These are phyloP conservation scores for Trypanosoma melophagium DNA, from an alignment of 208 protist species.

Conservation along the genomic window DNA sequence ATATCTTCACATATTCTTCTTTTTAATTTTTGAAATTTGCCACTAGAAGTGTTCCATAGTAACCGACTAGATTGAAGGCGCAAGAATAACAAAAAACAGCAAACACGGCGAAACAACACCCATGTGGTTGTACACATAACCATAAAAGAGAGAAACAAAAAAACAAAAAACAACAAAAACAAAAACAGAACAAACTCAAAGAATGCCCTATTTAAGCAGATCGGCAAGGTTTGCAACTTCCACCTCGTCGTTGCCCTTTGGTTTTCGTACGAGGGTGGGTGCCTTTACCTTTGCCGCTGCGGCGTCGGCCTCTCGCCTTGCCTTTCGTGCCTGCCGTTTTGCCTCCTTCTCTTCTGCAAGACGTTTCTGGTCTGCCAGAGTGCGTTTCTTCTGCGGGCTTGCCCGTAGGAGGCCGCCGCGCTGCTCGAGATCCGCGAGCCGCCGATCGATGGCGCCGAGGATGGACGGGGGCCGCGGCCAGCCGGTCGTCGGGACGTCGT, in stretches of 20 bases:
- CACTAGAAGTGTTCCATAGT: too few relatives aligned
- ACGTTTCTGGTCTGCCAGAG: conserved; percentile 48
- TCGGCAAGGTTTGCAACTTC: conserved; percentile 66
- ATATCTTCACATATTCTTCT: background rate
- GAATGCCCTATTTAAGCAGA: conserved; percentile 39
- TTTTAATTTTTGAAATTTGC: too few relatives aligned
- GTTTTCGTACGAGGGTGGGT: background rate
- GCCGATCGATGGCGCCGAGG: conserved; percentile 67
- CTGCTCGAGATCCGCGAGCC: conserved; percentile 62
- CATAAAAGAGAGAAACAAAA: too few relatives aligned
- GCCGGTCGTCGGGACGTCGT: conserved; percentile 63
- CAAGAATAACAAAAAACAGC: too few relatives aligned
- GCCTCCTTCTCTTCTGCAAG: conserved; percentile 49
- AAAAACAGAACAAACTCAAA: too few relatives aligned
- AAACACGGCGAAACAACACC: too few relatives aligned
- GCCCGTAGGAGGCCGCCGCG: conserved; percentile 58
- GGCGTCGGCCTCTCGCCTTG: conserved; percentile 39
- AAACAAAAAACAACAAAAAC: too few relatives aligned
- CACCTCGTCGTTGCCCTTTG: conserved; percentile 30
- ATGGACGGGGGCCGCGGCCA: conserved; percentile 65
- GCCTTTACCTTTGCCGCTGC: conserved; percentile 23
- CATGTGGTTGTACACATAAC: too few relatives aligned
- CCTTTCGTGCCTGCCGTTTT: conserved; percentile 32
- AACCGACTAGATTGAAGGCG: too few relatives aligned
- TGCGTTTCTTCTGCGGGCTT: conserved; percentile 71